phyloP scores from a whole-genome alignment of 257 asterid genomes.

The Plantago ovata region DNA sequence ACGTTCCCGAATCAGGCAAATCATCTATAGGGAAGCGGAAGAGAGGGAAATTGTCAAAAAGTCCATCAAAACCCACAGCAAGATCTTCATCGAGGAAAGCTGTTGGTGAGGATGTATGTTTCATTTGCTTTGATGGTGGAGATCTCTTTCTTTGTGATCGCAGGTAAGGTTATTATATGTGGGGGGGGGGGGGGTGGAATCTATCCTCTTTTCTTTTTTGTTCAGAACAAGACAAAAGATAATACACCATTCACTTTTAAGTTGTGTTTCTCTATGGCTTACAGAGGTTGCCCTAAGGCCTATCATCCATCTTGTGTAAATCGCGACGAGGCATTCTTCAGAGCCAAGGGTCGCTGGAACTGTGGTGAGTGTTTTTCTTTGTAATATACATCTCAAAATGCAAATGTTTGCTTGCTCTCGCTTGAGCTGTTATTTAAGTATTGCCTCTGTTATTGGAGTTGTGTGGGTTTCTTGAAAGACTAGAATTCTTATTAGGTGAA shows the following conservation, averaged over 20 bases:
- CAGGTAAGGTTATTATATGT: conserved; percentile 43
- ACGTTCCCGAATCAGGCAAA: conserved; percentile 53
- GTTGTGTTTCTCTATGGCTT: conserved; percentile 22
- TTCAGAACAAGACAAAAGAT: not conserved
- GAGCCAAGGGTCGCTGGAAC: conserved; percentile 90
- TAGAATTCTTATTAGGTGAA: not conserved
- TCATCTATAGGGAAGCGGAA: conserved; percentile 65
- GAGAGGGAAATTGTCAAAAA: conserved; percentile 56
- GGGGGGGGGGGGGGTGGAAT: conserved; percentile 4
- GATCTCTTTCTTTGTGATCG: conserved; percentile 87
- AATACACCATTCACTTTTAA: conserved; percentile 6
- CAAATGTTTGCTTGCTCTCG: not conserved
- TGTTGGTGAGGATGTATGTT: conserved; percentile 85
- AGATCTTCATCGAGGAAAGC: conserved; percentile 50
- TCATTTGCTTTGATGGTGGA: conserved; percentile 99
- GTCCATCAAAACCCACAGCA: conserved; percentile 37
- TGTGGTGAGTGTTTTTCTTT: conserved; percentile 56
- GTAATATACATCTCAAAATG: not conserved
- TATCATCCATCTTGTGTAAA: conserved; percentile 93
- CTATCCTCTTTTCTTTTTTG: not conserved
- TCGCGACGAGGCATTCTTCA: conserved; percentile 88
- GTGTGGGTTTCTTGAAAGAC: not conserved
- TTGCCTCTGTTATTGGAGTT: not conserved
- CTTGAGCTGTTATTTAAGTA: too few relatives aligned
- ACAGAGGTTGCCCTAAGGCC: conserved; percentile 96